phyloP scores from a whole-genome alignment of 129 eudicot species.

The Deinandra increscens region DNA sequence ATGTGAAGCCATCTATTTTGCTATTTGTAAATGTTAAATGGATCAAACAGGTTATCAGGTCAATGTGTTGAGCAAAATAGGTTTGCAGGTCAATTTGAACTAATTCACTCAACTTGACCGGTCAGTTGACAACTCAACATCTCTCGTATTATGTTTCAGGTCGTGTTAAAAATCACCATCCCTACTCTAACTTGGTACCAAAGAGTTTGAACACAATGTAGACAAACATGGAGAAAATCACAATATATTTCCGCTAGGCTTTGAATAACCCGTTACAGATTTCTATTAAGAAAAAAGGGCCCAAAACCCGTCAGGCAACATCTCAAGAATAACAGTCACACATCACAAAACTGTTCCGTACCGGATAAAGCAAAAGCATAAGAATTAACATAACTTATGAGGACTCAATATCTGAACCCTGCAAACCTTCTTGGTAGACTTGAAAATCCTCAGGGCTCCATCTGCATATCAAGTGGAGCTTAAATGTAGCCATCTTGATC shows the following conservation, averaged over 20 bases:
- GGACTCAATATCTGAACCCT: constrained; percentile 68
- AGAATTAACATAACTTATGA: constrained; percentile 22
- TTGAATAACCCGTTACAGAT: constrained; percentile 5
- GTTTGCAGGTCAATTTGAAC: too few species aligned
- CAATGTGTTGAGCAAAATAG: too few species aligned
- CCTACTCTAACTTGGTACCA: too few species aligned
- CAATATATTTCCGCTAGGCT: not conserved
- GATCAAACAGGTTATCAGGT: too few species aligned
- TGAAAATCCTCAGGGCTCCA: constrained; percentile 82
- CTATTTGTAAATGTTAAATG: too few species aligned
- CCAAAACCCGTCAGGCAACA: not conserved
- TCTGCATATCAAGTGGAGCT: constrained; percentile 67
- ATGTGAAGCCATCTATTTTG: too few species aligned
- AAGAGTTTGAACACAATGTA: not conserved
- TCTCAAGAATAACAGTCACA: not conserved
- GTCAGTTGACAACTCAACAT: too few species aligned
- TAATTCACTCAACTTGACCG: too few species aligned
- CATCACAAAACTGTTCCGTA: not conserved
- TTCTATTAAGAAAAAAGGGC: not conserved
- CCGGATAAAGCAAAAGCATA: not conserved
- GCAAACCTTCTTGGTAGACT: constrained; percentile 62
- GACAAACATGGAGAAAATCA: not conserved
- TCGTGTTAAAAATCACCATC: too few species aligned
- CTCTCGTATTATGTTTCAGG: too few species aligned
- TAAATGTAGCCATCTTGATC: constrained; percentile 74